Evolutionary conservation across 306 rosid genomes (phyloP).

Genomic region (Cucumis melo): DNA sequence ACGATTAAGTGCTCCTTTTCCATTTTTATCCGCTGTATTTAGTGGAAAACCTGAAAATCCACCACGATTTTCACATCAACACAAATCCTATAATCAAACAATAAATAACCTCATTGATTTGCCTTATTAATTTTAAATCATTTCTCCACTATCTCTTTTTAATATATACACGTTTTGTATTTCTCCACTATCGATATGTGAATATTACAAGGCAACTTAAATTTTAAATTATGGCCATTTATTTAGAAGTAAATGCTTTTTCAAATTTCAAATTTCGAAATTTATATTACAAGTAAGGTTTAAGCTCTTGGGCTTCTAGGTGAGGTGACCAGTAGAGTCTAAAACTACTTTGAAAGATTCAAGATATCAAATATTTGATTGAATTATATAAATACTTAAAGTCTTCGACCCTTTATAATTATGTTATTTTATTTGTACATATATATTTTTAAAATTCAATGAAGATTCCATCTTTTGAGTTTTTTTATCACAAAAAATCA

Average conservation of each 20-base stretch:
- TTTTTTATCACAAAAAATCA: not conserved
- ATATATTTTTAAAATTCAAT: not conserved
- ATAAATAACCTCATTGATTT: not conserved
- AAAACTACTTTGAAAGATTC: not conserved
- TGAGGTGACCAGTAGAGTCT: not conserved
- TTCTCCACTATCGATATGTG: not conserved
- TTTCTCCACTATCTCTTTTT: not conserved
- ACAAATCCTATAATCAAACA: not conserved
- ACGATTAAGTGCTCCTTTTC: not conserved
- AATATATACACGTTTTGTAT: not conserved
- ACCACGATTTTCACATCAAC: not conserved
- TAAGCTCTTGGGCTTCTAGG: not conserved
- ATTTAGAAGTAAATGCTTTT: not conserved
- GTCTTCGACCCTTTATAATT: not conserved
- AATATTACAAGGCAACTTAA: not conserved
- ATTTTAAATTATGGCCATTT: not conserved
- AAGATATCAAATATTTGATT: not conserved
- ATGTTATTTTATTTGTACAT: not conserved
- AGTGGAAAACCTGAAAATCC: not conserved
- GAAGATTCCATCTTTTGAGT: not conserved
- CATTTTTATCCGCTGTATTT: not conserved
- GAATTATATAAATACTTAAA: not conserved
- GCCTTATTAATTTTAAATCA: not conserved
- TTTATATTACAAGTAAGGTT: too few relatives aligned
- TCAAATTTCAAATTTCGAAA: too few relatives aligned